Conservation (phyloP, 495 filamentous ascomycete species). For the Copromyces sp. region DNA sequence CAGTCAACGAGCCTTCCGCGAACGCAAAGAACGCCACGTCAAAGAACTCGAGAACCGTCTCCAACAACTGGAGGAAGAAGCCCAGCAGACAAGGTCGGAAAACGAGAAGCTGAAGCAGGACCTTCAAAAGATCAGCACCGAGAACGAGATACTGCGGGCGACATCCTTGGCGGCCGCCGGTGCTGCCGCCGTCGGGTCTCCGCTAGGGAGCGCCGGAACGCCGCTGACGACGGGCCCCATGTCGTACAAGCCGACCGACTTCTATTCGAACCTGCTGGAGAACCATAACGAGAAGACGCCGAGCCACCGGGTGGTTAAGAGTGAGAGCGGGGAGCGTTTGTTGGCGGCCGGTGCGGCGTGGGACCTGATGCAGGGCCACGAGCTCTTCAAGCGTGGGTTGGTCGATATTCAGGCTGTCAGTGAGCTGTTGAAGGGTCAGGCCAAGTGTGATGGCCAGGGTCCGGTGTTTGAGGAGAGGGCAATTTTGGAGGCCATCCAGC, state of each 20-base stretch:
- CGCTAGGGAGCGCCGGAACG: slow-evolving; percentile 13
- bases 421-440: slow-evolving; percentile 59
- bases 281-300: slow-evolving; percentile 48
- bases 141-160: slow-evolving; percentile 91
- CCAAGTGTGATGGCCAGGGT: slow-evolving; percentile 84
- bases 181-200: slow-evolving; percentile 12
- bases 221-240: slow-evolving; percentile 53
- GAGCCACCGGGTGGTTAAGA: slow-evolving; percentile 60
- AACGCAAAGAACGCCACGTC: slow-evolving; percentile 90
- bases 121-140: slow-evolving; percentile 66
- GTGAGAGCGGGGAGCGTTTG: slow-evolving; percentile 61
- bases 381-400: slow-evolving; percentile 66
- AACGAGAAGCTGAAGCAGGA: slow-evolving; percentile 80
- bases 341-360: slow-evolving; percentile 75
- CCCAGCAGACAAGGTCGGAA: slow-evolving; percentile 41
- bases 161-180: slow-evolving; percentile 39
- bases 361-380: slow-evolving; percentile 82
- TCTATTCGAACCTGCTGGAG: slow-evolving; percentile 46
- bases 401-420: slow-evolving; percentile 76
- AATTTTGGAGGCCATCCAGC: slow-evolving; percentile 65
- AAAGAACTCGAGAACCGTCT: slow-evolving; percentile 87
- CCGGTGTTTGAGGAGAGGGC: slow-evolving; percentile 78
- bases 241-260: slow-evolving; percentile 64
- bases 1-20: slow-evolving; percentile 93
- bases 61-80: slow-evolving; percentile 52